phyloP scores from a whole-genome alignment of 2,329 filamentous ascomycete genomes.

The Colletotrichum liaoningense region DNA sequence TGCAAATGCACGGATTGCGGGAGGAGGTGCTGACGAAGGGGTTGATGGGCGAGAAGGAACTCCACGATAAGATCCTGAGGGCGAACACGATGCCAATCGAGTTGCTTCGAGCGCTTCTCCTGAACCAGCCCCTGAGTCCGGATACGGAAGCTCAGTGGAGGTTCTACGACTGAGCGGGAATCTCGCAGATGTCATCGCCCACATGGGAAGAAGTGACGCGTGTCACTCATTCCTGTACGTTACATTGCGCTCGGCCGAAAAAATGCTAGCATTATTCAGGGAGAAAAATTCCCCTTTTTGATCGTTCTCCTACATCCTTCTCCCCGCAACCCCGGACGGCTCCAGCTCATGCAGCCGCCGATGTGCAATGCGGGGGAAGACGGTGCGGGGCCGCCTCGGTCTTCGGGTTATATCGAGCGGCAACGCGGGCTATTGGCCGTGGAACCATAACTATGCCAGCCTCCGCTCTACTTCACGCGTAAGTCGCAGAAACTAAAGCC shows the following conservation, averaged over 20 bases:
- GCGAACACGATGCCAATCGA: slow-evolving; percentile 67
- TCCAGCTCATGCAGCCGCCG: neutral
- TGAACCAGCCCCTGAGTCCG: slow-evolving; percentile 50
- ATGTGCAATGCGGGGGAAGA: neutral
- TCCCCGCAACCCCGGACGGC: neutral
- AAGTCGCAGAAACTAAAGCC: neutral
- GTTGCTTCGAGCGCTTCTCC: slow-evolving; percentile 60
- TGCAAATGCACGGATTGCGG: slow-evolving; percentile 65
- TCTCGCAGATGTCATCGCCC: too few relatives aligned
- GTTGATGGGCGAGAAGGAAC: slow-evolving; percentile 60
- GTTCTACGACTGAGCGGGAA: slow-evolving; percentile 52
- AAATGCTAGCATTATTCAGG: neutral
- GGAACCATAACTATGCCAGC: slow-evolving; percentile 3
- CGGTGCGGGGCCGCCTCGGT: neutral
- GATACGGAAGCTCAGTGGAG: slow-evolving; percentile 62
- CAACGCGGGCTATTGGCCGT: neutral
- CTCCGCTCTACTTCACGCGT: neutral
- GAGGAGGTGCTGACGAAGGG: slow-evolving; percentile 57
- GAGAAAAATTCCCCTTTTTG: neutral
- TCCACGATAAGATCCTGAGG: slow-evolving; percentile 64
- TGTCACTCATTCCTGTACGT: neutral
- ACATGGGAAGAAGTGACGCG: neutral
- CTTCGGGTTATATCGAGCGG: neutral
- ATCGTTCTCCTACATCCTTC: neutral
- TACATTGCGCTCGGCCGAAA: neutral